Base-by-base conservation (phyloP, 345 rosid genomes). In the Lepidium didymum region DNA sequence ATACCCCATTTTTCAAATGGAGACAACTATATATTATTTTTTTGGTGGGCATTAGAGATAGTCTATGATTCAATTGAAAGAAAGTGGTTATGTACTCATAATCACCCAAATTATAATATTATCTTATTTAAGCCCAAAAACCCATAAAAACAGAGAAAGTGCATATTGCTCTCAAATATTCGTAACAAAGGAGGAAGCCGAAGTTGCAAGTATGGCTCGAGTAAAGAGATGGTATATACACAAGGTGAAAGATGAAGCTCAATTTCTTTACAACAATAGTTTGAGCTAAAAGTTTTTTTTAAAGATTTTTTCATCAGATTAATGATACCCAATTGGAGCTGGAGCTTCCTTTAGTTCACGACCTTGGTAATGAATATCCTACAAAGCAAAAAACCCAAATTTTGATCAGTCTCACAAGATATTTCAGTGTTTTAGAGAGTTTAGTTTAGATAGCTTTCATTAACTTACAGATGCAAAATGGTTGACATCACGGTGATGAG, bases 401-500 rank as follows among this genome's bases (percentile, higher is more conserved):
- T 29, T 69, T 59, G 58, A 58, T 49, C 7, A 56, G 10, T 46
- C 40, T 34, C 38, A 42, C 27, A 8, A 50, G 31, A 27, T 27
- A 6, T 0, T 7, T 15, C 27, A 38, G 37, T 23, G 19, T 19
- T 43, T 41, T 14, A 4, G 31, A 31, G 55, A 3, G 31, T 37
- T n/a, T n/a, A n/a, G n/a, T 29, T 25, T 27, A 27, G 31, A 5
- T 0, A 27, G 31, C 0, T 27, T 27, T 27, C 31, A 27, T 27
- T 27, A 27, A 27, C 84, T 72, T 70, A 87, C 94, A 14, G 94
- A 90, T 42, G 96, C 96, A 61, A 77, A 87, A 76, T 90, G 96
- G 76, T 90, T 90, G 34, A 90, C 89, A 33, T 90, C 94, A 23
- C 94, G 91, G 58, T 90, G 96, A 55, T 87, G 94, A 1, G 94